These are phyloP conservation scores for Blastocystis hominis DNA, from an alignment of 352 stramenopile species.

Conservation along the genomic window DNA sequence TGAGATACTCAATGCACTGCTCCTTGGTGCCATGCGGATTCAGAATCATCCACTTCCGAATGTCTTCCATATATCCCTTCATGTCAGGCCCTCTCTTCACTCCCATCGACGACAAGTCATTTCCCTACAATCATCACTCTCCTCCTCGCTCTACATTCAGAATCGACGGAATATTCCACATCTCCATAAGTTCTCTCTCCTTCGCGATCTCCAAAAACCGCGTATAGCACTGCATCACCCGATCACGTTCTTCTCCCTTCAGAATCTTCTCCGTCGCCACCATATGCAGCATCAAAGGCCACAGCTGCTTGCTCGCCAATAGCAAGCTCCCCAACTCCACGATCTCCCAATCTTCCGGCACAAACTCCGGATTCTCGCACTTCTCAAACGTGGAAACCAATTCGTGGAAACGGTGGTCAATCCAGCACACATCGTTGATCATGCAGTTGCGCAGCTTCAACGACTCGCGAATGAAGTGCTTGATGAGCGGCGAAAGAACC, in stretches of 20 bases:
- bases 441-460: slow-evolving; percentile 23
- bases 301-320: neutral
- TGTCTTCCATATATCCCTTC: slow-evolving; percentile 25
- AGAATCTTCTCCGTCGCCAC: neutral
- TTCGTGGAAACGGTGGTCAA: neutral
- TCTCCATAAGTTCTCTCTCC: slow-evolving; percentile 11
- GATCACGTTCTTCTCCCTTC: neutral
- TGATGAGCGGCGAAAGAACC: neutral
- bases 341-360: neutral
- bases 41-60: slow-evolving; percentile 51
- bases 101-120: neutral
- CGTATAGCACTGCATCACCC: neutral
- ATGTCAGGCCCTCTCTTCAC: slow-evolving; percentile 37
- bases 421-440: slow-evolving; percentile 29
- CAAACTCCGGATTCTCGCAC: neutral
- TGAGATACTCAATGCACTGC: neutral
- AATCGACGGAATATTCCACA: slow-evolving; percentile 24
- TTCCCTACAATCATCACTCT: neutral
- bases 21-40: slow-evolving; percentile 44
- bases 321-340: slow-evolving; percentile 4
- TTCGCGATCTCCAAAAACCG: neutral
- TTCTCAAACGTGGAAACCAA: neutral
- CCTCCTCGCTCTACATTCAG: neutral
- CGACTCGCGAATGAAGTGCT: slow-evolving; percentile 35
- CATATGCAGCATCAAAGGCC: slow-evolving; percentile 29